Base-by-base conservation (phyloP, 805 yeast species). In the Saturnispora sanitii region DNA sequence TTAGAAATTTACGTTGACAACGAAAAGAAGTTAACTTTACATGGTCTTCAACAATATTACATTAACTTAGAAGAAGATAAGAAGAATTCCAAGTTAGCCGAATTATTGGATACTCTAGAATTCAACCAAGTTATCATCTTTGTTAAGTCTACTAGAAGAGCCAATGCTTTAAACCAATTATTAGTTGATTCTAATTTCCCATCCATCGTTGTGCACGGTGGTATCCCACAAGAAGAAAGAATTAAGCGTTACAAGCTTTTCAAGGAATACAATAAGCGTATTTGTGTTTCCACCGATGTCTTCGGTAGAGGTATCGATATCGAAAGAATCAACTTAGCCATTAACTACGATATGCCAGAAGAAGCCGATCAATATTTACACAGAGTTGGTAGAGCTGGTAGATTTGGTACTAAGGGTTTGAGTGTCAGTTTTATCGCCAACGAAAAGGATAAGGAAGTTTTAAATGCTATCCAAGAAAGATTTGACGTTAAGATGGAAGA, bases 361-460 rank as follows among this genome's bases (percentile, higher is more conserved):
- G 96, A 88, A 70, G 95, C 97, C 49, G 97, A 90, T 66, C 96
- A 92, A 67, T 90, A 92, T 68, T 77, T 90, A 62, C 98, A 90
- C 73, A 86, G 98, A 72, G 98, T 90, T 49, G 98, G 98, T 61
- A 87, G 98, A 78, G 98, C 98, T 53, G 98, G 98, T 69, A 88
- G 98, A 76, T 90, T 90, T 57, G 98, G 98, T 72, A 90, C 98
- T 61, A 90, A 90, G 71, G 98, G 98, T 70, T 78, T 92, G 56
- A 94, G 96, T 40, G 75, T 92, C 44, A 85, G 96, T 32, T 84
- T 90, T 50, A 92, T 92, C 41, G 72, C 92, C 33, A 72, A 79
- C 44, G 82, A 78, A 55, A 90, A 79, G 49, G 98, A 92, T 60
- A 87, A 86, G 65, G 85, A 81, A 67, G 83, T 88, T 33, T 73